Evolutionary conservation across 176 grass and related monocot species (phyloP).

Genomic region (Hordeum vulgare): MorexV3_pseudomolecules_assembly NC_058522.1:505366837-505367336

Average conservation of each 20-base stretch:
- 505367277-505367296: conserved; percentile 45
- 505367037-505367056: neutral
- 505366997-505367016: neutral
- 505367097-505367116: neutral
- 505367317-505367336: conserved; percentile 80
- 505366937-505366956: too few relatives aligned
- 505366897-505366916: too few relatives aligned
- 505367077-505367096: neutral
- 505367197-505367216: neutral
- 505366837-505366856: too few relatives aligned
- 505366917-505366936: too few relatives aligned
- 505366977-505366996: neutral
- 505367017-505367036: neutral
- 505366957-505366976: neutral
- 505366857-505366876: too few relatives aligned
- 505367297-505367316: conserved; percentile 78
- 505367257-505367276: conserved; percentile 39
- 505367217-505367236: neutral
- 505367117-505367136: neutral
- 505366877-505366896: too few relatives aligned
- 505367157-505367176: neutral
- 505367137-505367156: neutral
- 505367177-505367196: conserved; percentile 26
- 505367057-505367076: too few relatives aligned
- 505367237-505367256: conserved; percentile 50